These are phyloP conservation scores for Polytolypa hystricis DNA, from an alignment of 2,329 filamentous ascomycete species.

Conservation along the genomic window DNA sequence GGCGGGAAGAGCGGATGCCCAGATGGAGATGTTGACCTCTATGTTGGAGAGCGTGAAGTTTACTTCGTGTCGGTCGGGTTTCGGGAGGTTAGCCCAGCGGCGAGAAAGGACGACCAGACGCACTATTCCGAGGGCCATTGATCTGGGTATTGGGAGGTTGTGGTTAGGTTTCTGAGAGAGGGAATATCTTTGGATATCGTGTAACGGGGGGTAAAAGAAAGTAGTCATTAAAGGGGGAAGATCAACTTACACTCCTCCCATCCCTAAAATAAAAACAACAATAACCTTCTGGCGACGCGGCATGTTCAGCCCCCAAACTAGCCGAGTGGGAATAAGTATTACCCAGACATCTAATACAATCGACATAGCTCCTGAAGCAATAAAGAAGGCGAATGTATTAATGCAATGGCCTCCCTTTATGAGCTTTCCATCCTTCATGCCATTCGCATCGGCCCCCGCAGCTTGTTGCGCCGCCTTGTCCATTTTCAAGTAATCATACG, in stretches of 20 bases:
- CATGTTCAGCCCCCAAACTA: conserved; percentile 11
- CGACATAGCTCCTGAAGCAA: conserved; percentile 27
- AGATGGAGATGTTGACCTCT: conserved; percentile 9
- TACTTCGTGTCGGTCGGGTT: background rate
- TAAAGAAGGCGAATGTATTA: conserved; percentile 20
- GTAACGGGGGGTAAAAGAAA: background rate
- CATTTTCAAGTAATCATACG: conserved; percentile 18
- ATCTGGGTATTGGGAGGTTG: background rate
- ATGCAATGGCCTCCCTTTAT: conserved; percentile 22
- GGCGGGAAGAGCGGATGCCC: conserved; percentile 7
- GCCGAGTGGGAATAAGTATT: conserved; percentile 7
- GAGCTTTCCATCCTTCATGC: conserved; percentile 4
- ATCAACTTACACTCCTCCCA: conserved; percentile 6
- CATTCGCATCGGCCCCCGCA: conserved; percentile 1
- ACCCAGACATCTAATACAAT: conserved; percentile 34
- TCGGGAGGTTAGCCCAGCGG: background rate
- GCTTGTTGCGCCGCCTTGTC: conserved; percentile 1
- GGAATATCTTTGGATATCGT: background rate
- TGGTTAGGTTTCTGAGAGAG: background rate
- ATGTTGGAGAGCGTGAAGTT: conserved; percentile 7
- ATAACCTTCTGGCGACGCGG: conserved; percentile 7
- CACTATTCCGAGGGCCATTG: background rate
- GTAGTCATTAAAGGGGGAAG: background rate
- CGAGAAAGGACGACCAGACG: background rate
- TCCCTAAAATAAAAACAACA: conserved; percentile 8